Evolutionary conservation across 2,329 filamentous ascomycete genomes (phyloP), one percentile per base, ranked within the genome.

Genomic region (Colletotrichum sp.): DNA sequence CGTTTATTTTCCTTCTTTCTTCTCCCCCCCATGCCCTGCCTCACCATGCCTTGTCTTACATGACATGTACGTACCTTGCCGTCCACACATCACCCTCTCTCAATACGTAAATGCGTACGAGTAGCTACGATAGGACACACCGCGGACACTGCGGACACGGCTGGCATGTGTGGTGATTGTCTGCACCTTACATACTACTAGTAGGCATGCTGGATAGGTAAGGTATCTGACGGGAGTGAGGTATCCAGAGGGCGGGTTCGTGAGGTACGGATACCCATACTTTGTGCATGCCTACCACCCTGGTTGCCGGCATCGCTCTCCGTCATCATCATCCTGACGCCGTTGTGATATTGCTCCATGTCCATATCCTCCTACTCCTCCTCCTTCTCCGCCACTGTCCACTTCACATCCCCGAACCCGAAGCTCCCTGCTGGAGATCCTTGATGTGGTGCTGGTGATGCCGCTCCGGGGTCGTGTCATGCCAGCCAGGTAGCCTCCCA

Each of bases 1-100:
- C 13, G 26, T 66, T 32, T 39, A 60, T 32, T 49, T 15, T 49
- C 55, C n/a, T 71, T 67, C 49, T 66, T 49, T 55, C 32, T 49
- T 55, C 32, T 65, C 28, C 44, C n/a, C 34, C 26, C 39, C n/a
- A 24, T 68, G 55, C 49, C 60, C 16, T n/a, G n/a, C 39, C 16
- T 26, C 49, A 39, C 67, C 32, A 8, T 70, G 57, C 32, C 60
- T 36, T 72, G 55, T 69, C 55, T 76, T 69, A 68, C 69, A 69
- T 72, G 57, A 63, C 16, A 24, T 65, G 39, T 67, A 76, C 64
- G 73, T 72, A 72, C 63, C 55, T 44, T 68, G 18, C 66, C 52
- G 28, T 59, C 30, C 49, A 16, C 30, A 21, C n/a, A 36, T 34
- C 18, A 28, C 18, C 24, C 18, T 64, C 8, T 36, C 4, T 26